Percentiles rank a stretch among this genome's conserved stretches.
Evolutionary conservation across 345 rosid genomes (phyloP).

Genomic region (Pelargonium nanum): DNA sequence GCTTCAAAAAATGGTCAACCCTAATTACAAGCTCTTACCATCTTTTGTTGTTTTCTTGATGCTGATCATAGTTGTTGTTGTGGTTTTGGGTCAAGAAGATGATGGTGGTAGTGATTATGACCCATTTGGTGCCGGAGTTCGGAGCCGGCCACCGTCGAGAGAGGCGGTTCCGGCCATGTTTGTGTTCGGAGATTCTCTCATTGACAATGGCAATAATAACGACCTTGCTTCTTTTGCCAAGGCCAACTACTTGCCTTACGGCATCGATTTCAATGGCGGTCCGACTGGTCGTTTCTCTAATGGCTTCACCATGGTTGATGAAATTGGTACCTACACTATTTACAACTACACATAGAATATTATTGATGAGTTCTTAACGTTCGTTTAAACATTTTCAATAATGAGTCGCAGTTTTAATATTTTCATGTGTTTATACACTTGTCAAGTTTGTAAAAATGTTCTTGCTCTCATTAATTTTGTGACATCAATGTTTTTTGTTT

Average conservation of each 20-base stretch:
- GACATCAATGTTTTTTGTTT: too few relatives aligned
- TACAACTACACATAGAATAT: too few relatives aligned
- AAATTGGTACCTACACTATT: slow-evolving; percentile 37
- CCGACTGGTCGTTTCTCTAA: slow-evolving; percentile 95
- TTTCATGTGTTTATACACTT: too few relatives aligned
- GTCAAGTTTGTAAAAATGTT: too few relatives aligned
- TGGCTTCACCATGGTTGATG: slow-evolving; percentile 91
- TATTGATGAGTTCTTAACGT: not conserved
- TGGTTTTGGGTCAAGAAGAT: slow-evolving; percentile 11
- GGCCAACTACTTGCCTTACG: slow-evolving; percentile 91
- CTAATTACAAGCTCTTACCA: too few relatives aligned
- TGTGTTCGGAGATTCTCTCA: slow-evolving; percentile 88
- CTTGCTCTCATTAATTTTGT: too few relatives aligned
- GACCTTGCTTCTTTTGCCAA: slow-evolving; percentile 75
- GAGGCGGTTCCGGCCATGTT: slow-evolving; percentile 82
- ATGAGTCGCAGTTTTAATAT: not conserved
- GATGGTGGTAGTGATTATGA: slow-evolving; percentile 11
- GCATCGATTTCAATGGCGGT: slow-evolving; percentile 87
- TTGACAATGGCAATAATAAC: slow-evolving; percentile 89
- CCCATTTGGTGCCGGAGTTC: slow-evolving; percentile 11
- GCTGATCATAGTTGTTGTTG: too few relatives aligned
- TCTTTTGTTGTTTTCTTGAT: too few relatives aligned
- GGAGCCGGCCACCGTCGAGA: slow-evolving; percentile 12
- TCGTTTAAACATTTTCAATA: too few relatives aligned
- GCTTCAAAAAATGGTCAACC: too few relatives aligned